These are phyloP conservation scores for Tolypocladium guangdongense DNA, from an alignment of 2,329 filamentous ascomycete genomes.

Conservation along the genomic window DNA sequence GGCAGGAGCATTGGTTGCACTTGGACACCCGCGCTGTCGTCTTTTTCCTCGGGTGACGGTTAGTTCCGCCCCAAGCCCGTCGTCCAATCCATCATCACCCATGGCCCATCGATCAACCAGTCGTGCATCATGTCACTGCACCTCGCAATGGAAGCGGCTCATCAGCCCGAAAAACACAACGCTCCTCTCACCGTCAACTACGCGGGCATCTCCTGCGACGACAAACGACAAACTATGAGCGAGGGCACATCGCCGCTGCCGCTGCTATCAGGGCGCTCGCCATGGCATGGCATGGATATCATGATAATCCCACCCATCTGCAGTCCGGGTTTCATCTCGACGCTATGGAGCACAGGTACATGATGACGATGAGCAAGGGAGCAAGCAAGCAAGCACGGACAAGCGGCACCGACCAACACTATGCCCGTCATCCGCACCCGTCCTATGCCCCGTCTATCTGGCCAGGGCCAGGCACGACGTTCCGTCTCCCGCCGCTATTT, in stretches of 20 bases:
- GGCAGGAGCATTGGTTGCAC: neutral
- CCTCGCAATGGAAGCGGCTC: neutral
- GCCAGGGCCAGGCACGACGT: neutral
- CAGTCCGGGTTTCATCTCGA: neutral
- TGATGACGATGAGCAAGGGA: neutral
- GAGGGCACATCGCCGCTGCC: neutral
- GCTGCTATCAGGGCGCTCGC: neutral
- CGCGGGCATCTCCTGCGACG: neutral
- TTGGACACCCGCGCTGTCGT: neutral
- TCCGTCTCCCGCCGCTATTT: conserved; percentile 4
- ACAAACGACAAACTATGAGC: too few species aligned
- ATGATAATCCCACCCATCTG: neutral
- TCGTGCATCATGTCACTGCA: too few species aligned
- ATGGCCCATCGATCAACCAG: too few species aligned
- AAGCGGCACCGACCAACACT: neutral
- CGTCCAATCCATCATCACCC: neutral
- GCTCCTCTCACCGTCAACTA: neutral
- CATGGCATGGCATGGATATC: neutral
- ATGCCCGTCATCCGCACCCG: neutral
- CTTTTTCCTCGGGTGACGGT: neutral
- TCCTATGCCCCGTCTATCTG: neutral
- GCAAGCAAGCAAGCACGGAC: neutral
- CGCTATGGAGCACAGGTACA: neutral
- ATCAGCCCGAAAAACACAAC: neutral
- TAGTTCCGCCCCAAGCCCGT: neutral